These are phyloP conservation scores for Hypomontagnella monticulosa DNA, from an alignment of 495 filamentous ascomycete species.

Conservation along the genomic window DNA sequence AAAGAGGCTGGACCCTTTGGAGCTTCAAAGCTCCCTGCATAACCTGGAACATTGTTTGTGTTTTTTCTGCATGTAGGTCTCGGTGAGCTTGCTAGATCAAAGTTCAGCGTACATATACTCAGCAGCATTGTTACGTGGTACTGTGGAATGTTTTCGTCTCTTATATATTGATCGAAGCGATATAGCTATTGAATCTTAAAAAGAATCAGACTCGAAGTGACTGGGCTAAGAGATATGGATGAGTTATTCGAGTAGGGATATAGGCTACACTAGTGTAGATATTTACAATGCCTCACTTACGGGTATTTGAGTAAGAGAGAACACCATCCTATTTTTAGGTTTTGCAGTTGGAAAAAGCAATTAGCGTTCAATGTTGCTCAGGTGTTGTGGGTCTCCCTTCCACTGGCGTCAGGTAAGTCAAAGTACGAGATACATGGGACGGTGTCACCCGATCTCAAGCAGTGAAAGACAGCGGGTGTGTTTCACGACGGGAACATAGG, in stretches of 20 bases:
- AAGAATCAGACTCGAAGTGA: neutral
- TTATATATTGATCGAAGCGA: too few relatives aligned
- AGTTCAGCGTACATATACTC: neutral
- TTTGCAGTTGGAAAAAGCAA: constrained; percentile 9
- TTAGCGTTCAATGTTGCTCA: constrained; percentile 2
- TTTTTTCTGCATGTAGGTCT: constrained; percentile 6
- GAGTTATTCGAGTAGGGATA: too few relatives aligned
- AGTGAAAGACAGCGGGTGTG: neutral
- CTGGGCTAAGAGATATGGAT: too few relatives aligned
- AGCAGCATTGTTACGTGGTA: neutral
- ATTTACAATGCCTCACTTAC: neutral
- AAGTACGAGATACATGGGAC: too few relatives aligned
- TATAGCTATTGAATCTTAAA: neutral
- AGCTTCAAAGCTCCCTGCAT: neutral
- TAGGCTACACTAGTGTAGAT: too few relatives aligned
- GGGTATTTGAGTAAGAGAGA: constrained; percentile 17
- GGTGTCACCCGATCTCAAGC: constrained; percentile 13
- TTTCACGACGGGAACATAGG: too few relatives aligned
- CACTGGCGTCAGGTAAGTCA: neutral
- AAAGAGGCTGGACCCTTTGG: neutral
- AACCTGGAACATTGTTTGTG: neutral
- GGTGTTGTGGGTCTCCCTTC: constrained; percentile 10
- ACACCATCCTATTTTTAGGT: constrained; percentile 30
- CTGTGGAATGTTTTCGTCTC: neutral
- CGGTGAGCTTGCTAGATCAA: constrained; percentile 8